Conservation (phyloP, 441 rosid species). For the Populus hybrid region DNA sequence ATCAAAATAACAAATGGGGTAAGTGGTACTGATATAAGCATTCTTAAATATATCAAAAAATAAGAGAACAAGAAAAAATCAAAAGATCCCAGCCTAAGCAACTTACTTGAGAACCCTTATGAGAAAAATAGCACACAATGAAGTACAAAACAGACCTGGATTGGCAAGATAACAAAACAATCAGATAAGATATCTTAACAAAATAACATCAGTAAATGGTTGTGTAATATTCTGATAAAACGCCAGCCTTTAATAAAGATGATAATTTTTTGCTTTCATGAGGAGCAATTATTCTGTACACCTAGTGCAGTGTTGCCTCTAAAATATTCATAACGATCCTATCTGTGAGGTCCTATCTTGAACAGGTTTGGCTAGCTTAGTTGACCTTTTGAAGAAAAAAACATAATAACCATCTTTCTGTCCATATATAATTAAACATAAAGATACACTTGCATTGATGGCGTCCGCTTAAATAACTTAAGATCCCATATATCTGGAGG, state of each 20-base stretch:
- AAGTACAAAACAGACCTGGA: slow-evolving; percentile 85
- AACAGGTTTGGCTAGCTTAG: neutral
- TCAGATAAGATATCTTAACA: slow-evolving; percentile 1
- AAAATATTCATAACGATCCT: neutral
- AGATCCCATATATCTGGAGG: slow-evolving; percentile 97
- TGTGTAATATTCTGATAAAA: neutral
- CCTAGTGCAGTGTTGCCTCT: neutral
- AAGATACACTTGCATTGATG: slow-evolving; percentile 62
- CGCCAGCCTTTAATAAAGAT: neutral
- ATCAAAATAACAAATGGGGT: neutral
- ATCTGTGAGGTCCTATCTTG: neutral
- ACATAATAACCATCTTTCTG: neutral
- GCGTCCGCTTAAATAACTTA: slow-evolving; percentile 61
- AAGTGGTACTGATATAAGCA: neutral
- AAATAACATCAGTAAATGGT: slow-evolving; percentile 1
- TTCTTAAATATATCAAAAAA: neutral
- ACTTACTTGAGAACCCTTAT: slow-evolving; percentile 87
- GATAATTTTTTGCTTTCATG: neutral
- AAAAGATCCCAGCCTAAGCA: slow-evolving; percentile 15
- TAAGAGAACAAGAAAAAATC: neutral
- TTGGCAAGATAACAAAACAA: slow-evolving; percentile 32
- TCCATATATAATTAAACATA: slow-evolving; percentile 13
- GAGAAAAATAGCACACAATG: slow-evolving; percentile 74
- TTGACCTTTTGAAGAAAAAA: neutral
- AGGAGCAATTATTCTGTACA: neutral